Evolutionary conservation across 1,139 yeast genomes (phyloP).

Genomic region (Saccharomyces hybrid): DNA sequence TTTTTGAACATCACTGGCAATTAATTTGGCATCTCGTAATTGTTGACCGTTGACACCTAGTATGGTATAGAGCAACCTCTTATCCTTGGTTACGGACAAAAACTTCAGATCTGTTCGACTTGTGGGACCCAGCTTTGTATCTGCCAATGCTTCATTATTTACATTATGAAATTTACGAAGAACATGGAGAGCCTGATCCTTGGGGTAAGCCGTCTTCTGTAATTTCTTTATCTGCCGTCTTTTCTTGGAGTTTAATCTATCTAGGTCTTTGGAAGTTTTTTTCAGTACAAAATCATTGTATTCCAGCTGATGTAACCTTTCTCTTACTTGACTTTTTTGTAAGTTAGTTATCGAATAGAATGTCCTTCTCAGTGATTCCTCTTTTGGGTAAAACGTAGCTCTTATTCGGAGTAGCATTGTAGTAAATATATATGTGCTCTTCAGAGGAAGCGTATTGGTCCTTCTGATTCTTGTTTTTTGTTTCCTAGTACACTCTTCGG

Average conservation of each 20-base stretch:
- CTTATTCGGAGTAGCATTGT: not conserved
- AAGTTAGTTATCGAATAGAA: not conserved
- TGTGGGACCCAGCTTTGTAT: conserved; percentile 31
- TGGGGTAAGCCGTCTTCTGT: conserved; percentile 28
- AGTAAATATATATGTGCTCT: not conserved
- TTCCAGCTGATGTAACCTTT: conserved; percentile 17
- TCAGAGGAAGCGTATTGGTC: too few relatives aligned
- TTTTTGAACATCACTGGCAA: conserved; percentile 45
- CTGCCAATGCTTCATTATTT: conserved; percentile 20
- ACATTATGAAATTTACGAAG: conserved; percentile 18
- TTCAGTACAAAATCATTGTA: conserved; percentile 11
- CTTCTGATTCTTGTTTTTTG: not conserved
- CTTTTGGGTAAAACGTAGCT: not conserved
- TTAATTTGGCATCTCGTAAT: conserved; percentile 47
- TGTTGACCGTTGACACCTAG: conserved; percentile 53
- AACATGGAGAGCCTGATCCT: conserved; percentile 24
- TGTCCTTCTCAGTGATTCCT: not conserved
- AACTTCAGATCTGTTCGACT: conserved; percentile 30
- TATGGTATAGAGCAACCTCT: conserved; percentile 41
- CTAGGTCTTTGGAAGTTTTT: conserved; percentile 19
- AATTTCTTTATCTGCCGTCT: conserved; percentile 11
- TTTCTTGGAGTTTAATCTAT: conserved; percentile 12
- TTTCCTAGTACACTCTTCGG: too few relatives aligned
- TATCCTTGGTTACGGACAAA: conserved; percentile 33
- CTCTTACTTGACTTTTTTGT: conserved; percentile 13